Conservation (phyloP, 228 moss, liverwort and hornwort genomes). For the Sphagnum fallax region DNA sequence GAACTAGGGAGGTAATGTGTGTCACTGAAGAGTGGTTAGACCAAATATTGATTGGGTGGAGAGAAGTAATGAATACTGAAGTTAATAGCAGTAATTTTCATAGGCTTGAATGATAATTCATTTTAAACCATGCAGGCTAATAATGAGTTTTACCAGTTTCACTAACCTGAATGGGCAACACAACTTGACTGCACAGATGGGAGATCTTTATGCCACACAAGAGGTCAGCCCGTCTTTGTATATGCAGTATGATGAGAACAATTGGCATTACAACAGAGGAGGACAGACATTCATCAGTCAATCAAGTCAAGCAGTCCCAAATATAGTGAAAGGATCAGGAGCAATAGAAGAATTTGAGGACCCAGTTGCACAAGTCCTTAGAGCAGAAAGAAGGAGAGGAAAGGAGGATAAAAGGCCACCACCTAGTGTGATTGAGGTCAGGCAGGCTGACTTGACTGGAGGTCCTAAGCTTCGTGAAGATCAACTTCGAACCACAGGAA, state of each 20-base stretch:
- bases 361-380: conserved; percentile 73
- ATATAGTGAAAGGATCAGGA: conserved; percentile 7
- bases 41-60: too few relatives aligned
- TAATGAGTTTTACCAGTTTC: too few relatives aligned
- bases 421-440: conserved; percentile 79
- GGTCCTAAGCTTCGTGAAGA: conserved; percentile 76
- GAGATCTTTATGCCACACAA: neutral
- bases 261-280: conserved; percentile 36
- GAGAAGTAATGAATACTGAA: too few relatives aligned
- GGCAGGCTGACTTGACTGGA: conserved; percentile 88
- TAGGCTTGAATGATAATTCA: too few relatives aligned
- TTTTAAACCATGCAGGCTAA: too few relatives aligned
- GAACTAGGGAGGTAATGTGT: too few relatives aligned
- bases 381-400: conserved; percentile 73
- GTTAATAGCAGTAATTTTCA: too few relatives aligned
- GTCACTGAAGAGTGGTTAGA: too few relatives aligned
- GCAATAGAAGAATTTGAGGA: conserved; percentile 25
- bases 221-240: conserved; percentile 13
- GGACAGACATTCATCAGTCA: conserved; percentile 18
- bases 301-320: conserved; percentile 9
- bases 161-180: too few relatives aligned
- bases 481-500: conserved; percentile 77
- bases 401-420: conserved; percentile 57
- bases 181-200: too few relatives aligned
- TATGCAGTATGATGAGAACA: conserved; percentile 25